These are phyloP conservation scores for Coleophoma eucalyptorum DNA, from an alignment of 2,329 filamentous ascomycete genomes.

Conservation along the genomic window DNA sequence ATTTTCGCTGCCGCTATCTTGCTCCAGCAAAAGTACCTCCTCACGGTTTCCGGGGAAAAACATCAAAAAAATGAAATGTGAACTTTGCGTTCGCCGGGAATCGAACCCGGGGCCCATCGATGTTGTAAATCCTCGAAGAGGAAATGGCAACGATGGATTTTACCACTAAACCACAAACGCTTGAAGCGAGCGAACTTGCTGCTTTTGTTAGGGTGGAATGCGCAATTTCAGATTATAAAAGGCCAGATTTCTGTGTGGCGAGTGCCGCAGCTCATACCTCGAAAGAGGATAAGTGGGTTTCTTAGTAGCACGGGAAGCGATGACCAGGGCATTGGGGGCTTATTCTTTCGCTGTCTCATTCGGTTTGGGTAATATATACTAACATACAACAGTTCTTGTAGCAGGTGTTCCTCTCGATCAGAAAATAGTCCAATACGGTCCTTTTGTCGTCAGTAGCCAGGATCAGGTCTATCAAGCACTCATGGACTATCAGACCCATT, in stretches of 20 bases:
- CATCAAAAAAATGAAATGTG: not conserved
- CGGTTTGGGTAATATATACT: slow-evolving; percentile 6
- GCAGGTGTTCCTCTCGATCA: slow-evolving; percentile 79
- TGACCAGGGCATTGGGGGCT: too few species aligned
- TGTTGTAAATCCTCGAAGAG: slow-evolving; percentile 2
- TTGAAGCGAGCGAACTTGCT: not conserved
- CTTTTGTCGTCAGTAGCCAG: slow-evolving; percentile 73
- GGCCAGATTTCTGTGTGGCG: too few species aligned
- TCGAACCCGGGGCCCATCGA: slow-evolving; percentile 27
- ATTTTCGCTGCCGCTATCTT: too few species aligned
- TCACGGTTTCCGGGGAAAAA: not conserved
- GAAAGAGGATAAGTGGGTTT: too few species aligned
- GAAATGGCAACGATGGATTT: slow-evolving; percentile 22
- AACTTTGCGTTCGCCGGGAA: slow-evolving; percentile 22
- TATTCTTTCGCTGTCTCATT: too few species aligned
- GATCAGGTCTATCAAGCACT: slow-evolving; percentile 75
- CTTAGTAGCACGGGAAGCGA: too few species aligned
- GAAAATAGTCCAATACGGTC: slow-evolving; percentile 77
- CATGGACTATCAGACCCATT: slow-evolving; percentile 66
- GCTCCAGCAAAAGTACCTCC: too few species aligned
- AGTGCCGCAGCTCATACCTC: too few species aligned
- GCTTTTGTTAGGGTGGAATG: not conserved
- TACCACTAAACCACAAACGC: slow-evolving; percentile 25
- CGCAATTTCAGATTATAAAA: too few species aligned
- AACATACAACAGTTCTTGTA: slow-evolving; percentile 51